phyloP scores from a whole-genome alignment of 164 flowering plant genomes.

The Taxillus chinensis region DNA sequence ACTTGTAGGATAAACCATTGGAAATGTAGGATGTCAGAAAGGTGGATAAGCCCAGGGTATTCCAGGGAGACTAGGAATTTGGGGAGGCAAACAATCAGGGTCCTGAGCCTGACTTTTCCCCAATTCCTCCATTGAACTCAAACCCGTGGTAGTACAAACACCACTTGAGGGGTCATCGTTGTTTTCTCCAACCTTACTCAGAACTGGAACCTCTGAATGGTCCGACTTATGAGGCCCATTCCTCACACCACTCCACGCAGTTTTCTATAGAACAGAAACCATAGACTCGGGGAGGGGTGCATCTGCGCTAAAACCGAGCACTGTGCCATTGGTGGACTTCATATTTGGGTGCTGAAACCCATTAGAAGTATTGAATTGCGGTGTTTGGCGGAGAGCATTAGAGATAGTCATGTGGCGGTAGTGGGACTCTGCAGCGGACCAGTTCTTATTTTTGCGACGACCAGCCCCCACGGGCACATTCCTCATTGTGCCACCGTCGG shows the following conservation, averaged over 20 bases:
- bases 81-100: slow-evolving; percentile 37
- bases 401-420: slow-evolving; percentile 53
- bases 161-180: slow-evolving; percentile 46
- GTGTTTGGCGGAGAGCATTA: slow-evolving; percentile 36
- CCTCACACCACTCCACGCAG: slow-evolving; percentile 17
- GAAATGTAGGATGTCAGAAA: background rate
- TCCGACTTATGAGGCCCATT: slow-evolving; percentile 29
- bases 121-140: slow-evolving; percentile 27
- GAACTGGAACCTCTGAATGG: slow-evolving; percentile 21
- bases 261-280: slow-evolving; percentile 43
- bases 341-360: slow-evolving; percentile 22
- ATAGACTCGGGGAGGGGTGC: slow-evolving; percentile 49
- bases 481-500: slow-evolving; percentile 4
- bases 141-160: slow-evolving; percentile 29
- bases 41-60: slow-evolving; percentile 42
- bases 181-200: slow-evolving; percentile 26
- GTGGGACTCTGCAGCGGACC: slow-evolving; percentile 22
- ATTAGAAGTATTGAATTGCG: slow-evolving; percentile 25
- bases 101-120: slow-evolving; percentile 15
- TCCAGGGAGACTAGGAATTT: slow-evolving; percentile 37
- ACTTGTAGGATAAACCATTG: slow-evolving; percentile 1
- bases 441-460: slow-evolving; percentile 8
- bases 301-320: slow-evolving; percentile 52
- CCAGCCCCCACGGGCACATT: slow-evolving; percentile 5
- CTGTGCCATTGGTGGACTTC: slow-evolving; percentile 34